Conservation (phyloP, 176 grass and related monocot genomes). For the Pharus latifolius region DNA sequence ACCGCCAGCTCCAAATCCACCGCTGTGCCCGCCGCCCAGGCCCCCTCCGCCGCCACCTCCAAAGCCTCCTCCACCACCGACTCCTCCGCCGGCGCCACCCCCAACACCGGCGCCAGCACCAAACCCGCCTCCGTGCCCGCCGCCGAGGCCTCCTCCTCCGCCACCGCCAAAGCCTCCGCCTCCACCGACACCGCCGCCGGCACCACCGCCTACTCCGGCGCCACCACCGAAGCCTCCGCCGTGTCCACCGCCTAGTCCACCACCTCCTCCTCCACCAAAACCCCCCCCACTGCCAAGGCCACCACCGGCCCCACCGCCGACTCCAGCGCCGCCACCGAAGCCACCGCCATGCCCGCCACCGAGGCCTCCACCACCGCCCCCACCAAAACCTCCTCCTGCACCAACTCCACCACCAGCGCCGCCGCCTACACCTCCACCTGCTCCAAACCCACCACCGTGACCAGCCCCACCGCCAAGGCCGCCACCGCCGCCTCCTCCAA, state of each 20-base stretch:
- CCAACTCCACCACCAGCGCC: neutral
- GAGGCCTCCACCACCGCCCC: neutral
- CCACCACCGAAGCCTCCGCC: slow-evolving; percentile 14
- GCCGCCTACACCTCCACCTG: neutral
- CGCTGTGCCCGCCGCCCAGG: neutral
- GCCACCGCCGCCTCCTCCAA: neutral
- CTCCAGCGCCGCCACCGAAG: neutral
- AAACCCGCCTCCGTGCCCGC: neutral
- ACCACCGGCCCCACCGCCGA: neutral
- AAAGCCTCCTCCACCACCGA: neutral
- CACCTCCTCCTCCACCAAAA: neutral
- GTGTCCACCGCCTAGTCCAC: neutral
- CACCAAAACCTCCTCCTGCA: neutral
- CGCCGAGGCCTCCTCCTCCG: too few species aligned
- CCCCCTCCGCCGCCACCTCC: neutral
- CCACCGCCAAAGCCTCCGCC: neutral
- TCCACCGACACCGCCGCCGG: neutral
- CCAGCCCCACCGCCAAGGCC: neutral
- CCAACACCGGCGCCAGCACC: neutral
- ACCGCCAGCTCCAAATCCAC: neutral
- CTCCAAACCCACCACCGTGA: neutral
- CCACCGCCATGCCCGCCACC: slow-evolving; percentile 1
- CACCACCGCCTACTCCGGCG: neutral
- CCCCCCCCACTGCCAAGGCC: neutral
- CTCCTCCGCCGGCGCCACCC: neutral